Base-by-base conservation (phyloP, 2,329 filamentous ascomycete species). In the Microdochium paspali region DNA sequence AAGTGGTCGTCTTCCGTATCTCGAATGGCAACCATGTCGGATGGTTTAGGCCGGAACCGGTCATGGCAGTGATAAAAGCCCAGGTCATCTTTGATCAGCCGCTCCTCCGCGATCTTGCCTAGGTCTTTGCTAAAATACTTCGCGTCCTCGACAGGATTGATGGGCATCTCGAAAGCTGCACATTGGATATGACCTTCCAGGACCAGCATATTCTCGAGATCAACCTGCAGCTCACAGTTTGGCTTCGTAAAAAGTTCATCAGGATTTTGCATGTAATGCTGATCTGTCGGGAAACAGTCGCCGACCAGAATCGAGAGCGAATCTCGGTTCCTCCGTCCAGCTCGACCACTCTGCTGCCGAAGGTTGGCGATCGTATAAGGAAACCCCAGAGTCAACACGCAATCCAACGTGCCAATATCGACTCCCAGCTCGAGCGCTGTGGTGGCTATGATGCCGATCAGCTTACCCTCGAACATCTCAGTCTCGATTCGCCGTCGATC, bases 241-340 rank as follows among this genome's bases (percentile, higher is more conserved):
- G 90, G 90, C 57, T 88, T 88, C 0, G 87, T 93, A 65, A 97
- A 91, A 23, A 98, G 84, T 63, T 95, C 89, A 51, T 93, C 85
- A 0, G 93, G 93, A 53, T 97, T 95, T 51, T 87, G 82, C 93
- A 98, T 98, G 65, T 94, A 98, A 61, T 94, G 83, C 61, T 98
- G 93, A 61, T 98, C 93, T 0, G 88, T 89, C 2, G 90, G 83
- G 54, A 93, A 95, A 53, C 82, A 82, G 60, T 96, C 90, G 2
- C 90, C 93, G 0, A 98, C 80, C 1, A 98, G 71, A 2, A 98
- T 81, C 0, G 90, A 94, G 2, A 98, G 72, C 0, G 90, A 95
- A 63, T 98, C 93, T 59, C 88, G 94, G 61, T 96, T 96, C 50
- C 91, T 78, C 50, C 93, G 80, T 12, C 93, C 93, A 20, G 93